Evolutionary conservation across 371 early-diverging fungal genomes (phyloP).

Genomic region (Mortierella sp.): DNA sequence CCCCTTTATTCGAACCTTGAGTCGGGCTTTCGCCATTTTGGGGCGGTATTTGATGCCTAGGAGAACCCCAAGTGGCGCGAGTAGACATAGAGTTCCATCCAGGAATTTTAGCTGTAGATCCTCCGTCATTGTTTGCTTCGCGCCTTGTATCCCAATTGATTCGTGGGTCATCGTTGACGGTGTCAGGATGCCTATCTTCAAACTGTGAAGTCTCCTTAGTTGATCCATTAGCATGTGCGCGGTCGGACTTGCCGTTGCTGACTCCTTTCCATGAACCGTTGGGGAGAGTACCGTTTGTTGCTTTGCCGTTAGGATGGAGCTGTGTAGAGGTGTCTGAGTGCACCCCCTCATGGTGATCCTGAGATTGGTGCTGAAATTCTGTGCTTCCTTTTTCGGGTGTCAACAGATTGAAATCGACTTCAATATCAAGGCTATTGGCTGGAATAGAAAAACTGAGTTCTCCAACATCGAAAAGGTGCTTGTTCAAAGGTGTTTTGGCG

Average conservation of each 20-base stretch:
- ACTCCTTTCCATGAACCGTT: not conserved
- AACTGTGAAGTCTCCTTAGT: not conserved
- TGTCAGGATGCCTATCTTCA: not conserved
- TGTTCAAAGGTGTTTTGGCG: constrained; percentile 1
- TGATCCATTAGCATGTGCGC: not conserved
- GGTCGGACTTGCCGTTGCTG: not conserved
- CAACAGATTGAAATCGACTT: constrained; percentile 14
- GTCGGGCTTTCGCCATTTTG: not conserved
- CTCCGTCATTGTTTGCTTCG: no score
- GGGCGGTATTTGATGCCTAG: not conserved
- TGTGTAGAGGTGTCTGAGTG: not conserved
- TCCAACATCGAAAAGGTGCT: constrained; percentile 25
- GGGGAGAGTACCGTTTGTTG: not conserved
- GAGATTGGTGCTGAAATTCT: not conserved
- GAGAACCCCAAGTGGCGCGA: constrained; percentile 11
- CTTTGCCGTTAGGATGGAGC: no score
- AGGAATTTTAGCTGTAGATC: no score
- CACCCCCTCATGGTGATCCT: not conserved
- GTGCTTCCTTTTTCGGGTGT: constrained; percentile 3
- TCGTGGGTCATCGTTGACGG: not conserved
- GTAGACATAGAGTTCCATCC: not conserved
- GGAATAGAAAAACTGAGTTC: constrained; percentile 30
- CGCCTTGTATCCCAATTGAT: not conserved
- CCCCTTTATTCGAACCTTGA: not conserved
- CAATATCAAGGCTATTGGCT: constrained; percentile 33